These are phyloP conservation scores for Plantago coronopus DNA, from an alignment of 305 asterid genomes.

Conservation along the genomic window DNA sequence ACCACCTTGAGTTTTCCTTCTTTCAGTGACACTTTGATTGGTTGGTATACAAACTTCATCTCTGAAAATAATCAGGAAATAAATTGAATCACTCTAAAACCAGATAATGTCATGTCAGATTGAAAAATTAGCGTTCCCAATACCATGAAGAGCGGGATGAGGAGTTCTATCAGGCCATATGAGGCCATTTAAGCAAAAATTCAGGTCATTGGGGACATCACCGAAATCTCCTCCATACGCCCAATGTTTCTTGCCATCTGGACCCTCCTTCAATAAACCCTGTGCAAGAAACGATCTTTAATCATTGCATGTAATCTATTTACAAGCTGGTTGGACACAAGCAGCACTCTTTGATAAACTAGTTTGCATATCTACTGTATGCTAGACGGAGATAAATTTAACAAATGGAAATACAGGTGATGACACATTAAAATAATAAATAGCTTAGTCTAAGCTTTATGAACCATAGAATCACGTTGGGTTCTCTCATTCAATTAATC, in stretches of 20 bases:
- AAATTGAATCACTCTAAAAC: conserved; percentile 9
- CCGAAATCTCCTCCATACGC: conserved; percentile 99
- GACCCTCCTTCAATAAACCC: conserved; percentile 73
- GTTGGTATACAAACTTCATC: conserved; percentile 89
- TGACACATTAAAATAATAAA: neutral
- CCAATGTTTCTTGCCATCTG: conserved; percentile 75
- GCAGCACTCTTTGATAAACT: neutral
- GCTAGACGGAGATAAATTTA: conserved; percentile 3
- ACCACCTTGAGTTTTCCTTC: conserved; percentile 74
- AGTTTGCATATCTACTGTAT: neutral
- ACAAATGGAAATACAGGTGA: neutral
- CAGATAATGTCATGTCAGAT: conserved; percentile 11
- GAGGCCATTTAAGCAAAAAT: conserved; percentile 89
- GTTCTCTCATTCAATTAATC: too few species aligned
- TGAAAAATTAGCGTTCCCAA: conserved; percentile 22
- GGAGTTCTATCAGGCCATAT: conserved; percentile 94
- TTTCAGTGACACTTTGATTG: conserved; percentile 66
- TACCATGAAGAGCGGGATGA: conserved; percentile 92
- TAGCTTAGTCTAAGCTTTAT: neutral
- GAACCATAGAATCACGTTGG: neutral
- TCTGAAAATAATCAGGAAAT: conserved; percentile 44
- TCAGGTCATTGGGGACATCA: conserved; percentile 81
- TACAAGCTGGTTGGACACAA: neutral
- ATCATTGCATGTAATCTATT: neutral
- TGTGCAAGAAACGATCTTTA: conserved; percentile 22